Base-by-base conservation (phyloP, 192 early-diverging fungal genomes). In the Podochytrium sp. region DNA sequence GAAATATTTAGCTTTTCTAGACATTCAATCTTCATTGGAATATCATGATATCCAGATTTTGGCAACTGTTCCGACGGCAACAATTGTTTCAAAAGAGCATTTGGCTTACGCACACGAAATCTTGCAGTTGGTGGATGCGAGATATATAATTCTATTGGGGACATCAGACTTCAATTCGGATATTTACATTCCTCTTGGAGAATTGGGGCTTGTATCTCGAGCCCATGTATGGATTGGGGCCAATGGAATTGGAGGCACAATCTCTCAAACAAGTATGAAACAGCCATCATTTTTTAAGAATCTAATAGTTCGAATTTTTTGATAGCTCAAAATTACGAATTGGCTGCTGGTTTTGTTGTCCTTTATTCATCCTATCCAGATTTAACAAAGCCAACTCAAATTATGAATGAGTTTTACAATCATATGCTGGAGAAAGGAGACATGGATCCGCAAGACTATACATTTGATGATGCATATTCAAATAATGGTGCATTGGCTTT, bases 111-210 rank as follows among this genome's bases (percentile, higher is more conserved):
- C 63, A 40, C 25, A 25, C 18, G 18, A 23, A 16, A 20, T 10
- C 7, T 49, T 65, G 42, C 7, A 3, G 16, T 4, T 16, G 32
- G 39, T 5, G n/a, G 18, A 65, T 27, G 42, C 38, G 18, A 40
- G 63, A 6, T 65, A 65, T 47, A 65, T 65, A 47, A 30, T 65
- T 18, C 14, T 65, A 0, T 39, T 20, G 41, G 63, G 63, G n/a
- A 38, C 41, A 30, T 47, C n/a, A 1, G 12, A 41, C 12, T 65
- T 65, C 32, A 38, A 37, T 12, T 4, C 58, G 10, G 30, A 4
- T 7, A 33, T 61, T 18, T 32, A 37, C 23, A 37, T 35, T 61
- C 14, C 4, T 34, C 12, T 61, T 7, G 58, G 23, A 23, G 23
- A 35, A 14, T 12, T 34, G 6, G 58, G 58, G 12, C 7, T 37